Evolutionary conservation across 2,329 filamentous ascomycete genomes (phyloP).

Genomic region (Pseudocercospora pini-densiflorae): DNA sequence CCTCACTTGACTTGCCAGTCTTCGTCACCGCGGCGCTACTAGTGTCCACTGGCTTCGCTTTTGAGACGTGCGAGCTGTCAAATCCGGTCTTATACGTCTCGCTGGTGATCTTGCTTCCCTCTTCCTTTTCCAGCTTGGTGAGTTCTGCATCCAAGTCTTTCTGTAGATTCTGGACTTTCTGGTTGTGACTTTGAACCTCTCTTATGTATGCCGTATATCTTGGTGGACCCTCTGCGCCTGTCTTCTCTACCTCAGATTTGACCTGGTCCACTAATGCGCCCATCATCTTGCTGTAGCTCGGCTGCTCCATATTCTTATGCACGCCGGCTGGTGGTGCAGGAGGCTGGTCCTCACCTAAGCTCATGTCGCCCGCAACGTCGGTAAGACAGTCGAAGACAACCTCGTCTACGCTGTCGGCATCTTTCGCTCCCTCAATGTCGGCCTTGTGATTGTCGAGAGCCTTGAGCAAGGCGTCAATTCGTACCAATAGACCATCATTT

Average conservation of each 20-base stretch:
- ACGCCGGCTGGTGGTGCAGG: conserved; percentile 81
- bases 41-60: conserved; percentile 43
- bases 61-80: conserved; percentile 80
- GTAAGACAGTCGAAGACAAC: conserved; percentile 89
- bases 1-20: conserved; percentile 39
- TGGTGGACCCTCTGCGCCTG: conserved; percentile 58
- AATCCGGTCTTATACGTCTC: conserved; percentile 89
- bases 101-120: conserved; percentile 89
- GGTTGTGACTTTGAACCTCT: conserved; percentile 76
- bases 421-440: conserved; percentile 60
- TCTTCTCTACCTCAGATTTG: conserved; percentile 79
- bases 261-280: conserved; percentile 93
- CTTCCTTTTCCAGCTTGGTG: conserved; percentile 80
- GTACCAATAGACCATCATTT: conserved; percentile 86
- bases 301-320: conserved; percentile 73
- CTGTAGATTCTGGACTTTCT: conserved; percentile 79
- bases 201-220: conserved; percentile 76
- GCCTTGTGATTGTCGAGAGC: conserved; percentile 75
- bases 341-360: conserved; percentile 72
- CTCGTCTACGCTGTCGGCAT: conserved; percentile 70
- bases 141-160: conserved; percentile 75
- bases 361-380: conserved; percentile 67
- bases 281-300: conserved; percentile 97
- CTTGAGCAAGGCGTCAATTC: conserved; percentile 78
- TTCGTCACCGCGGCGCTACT: conserved; percentile 31